Evolutionary conservation across 495 filamentous ascomycete species (phyloP).

Genomic region (Lindgomyces ingoldianus): DNA sequence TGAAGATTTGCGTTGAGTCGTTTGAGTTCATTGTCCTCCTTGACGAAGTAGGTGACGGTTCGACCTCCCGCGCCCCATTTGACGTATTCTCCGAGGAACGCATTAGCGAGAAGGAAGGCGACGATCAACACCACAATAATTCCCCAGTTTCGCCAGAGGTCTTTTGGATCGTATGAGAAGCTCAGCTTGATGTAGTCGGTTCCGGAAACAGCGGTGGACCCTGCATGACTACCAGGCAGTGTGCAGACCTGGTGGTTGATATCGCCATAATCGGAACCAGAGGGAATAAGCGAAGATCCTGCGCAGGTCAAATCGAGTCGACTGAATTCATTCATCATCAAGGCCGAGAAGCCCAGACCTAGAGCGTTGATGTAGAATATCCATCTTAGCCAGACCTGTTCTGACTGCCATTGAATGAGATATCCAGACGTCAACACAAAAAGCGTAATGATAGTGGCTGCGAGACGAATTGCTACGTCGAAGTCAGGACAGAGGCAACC

Average conservation of each 20-base stretch:
- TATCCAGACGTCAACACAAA: constrained; percentile 80
- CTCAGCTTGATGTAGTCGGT: constrained; percentile 61
- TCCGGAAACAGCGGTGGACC: constrained; percentile 60
- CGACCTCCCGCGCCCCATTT: constrained; percentile 77
- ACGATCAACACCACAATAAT: constrained; percentile 69
- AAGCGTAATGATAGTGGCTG: constrained; percentile 71
- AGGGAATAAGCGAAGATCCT: constrained; percentile 63
- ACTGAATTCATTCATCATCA: constrained; percentile 86
- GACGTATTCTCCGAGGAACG: constrained; percentile 73
- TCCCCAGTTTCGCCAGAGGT: constrained; percentile 77
- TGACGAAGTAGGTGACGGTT: constrained; percentile 70
- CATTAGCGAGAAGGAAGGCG: constrained; percentile 67
- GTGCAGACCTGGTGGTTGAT: constrained; percentile 75
- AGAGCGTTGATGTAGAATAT: constrained; percentile 60
- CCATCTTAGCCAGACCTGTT: constrained; percentile 76
- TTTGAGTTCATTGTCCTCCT: constrained; percentile 69
- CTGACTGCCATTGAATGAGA: constrained; percentile 68
- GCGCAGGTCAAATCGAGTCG: constrained; percentile 64
- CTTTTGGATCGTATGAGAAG: constrained; percentile 61
- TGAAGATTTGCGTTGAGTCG: constrained; percentile 65
- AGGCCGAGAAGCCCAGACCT: constrained; percentile 55
- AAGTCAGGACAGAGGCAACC: constrained; percentile 80
- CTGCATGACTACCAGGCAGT: constrained; percentile 65
- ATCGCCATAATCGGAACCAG: constrained; percentile 62
- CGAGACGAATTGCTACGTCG: constrained; percentile 75